Base-by-base conservation (phyloP, 495 filamentous ascomycete genomes). In the Aspergillus baeticus region DNA sequence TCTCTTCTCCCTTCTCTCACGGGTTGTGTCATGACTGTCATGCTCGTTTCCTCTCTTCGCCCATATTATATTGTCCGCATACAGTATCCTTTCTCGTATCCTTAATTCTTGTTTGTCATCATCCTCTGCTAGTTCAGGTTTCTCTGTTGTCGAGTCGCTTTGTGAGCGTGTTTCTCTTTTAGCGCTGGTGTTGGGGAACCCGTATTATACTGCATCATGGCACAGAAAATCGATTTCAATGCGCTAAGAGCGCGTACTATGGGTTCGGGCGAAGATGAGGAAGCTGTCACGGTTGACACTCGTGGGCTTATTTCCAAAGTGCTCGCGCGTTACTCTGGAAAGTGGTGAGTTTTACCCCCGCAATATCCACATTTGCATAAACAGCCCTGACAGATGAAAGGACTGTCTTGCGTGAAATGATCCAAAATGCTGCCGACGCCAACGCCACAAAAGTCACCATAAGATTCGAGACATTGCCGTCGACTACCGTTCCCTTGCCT, bases 231-330 rank as follows among this genome's bases (percentile, higher is more conserved):
- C 65, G 91, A 96, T 70, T 95, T 89, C 66, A 86, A 87, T 64
- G 85, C 86, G 59, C 80, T 98, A 43, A 87, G 89, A 58, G 90
- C 91, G 50, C 89, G 88, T 66, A 92, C 94, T 14, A 81, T 98
- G 79, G 85, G 81, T 39, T 86, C 91, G 39, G 88, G 90, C 26
- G 86, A 88, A 45, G 90, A 94, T 55, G 94, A 97, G 64, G 92
- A 96, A 68, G 95, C 94, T n/a, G 95, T 99, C 34, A 99, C 95
- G 0, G 95, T 98, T 52, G 96, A 99, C 66, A 99, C 94, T 21
- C 79, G 95, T 62, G 95, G 92, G 26, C 76, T 99, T 61, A 97
- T 99, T 57, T 96, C 97, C 70, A 99, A 99, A 72, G 92, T 98
- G 1, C 81, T 98, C 37, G 93, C 94, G 15, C 77, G 94, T 55